phyloP scores from a whole-genome alignment of 257 asterid species.

The Przewalskia tangutica region DNA sequence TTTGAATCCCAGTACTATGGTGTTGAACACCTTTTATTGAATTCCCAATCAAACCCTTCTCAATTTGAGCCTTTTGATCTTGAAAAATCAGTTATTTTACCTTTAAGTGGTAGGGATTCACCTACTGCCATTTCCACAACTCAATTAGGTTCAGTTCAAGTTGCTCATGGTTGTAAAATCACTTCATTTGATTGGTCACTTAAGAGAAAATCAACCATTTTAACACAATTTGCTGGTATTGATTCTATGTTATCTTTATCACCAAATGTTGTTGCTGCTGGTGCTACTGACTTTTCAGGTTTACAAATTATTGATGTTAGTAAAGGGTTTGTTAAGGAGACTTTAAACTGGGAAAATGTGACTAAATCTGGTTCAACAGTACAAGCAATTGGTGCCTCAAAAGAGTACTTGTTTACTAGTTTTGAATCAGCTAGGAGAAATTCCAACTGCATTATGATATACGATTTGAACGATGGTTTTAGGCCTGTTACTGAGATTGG shows the following conservation, averaged over 20 bases:
- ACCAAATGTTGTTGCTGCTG: constrained; percentile 60
- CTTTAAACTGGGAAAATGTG: constrained; percentile 86
- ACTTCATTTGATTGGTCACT: constrained; percentile 92
- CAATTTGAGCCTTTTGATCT: constrained; percentile 82
- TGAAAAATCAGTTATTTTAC: constrained; percentile 46
- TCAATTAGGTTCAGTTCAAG: constrained; percentile 63
- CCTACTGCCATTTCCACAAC: constrained; percentile 71
- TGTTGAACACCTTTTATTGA: constrained; percentile 46
- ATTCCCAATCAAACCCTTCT: constrained; percentile 63
- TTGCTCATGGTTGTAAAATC: constrained; percentile 87
- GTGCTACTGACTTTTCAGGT: constrained; percentile 91
- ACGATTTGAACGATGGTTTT: constrained; percentile 45
- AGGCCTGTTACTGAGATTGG: constrained; percentile 49
- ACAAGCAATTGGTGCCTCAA: constrained; percentile 69
- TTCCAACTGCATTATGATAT: constrained; percentile 78
- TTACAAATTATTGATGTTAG: constrained; percentile 70
- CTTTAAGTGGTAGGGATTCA: constrained; percentile 73
- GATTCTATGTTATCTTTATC: constrained; percentile 75
- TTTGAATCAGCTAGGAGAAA: constrained; percentile 85
- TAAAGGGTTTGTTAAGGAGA: constrained; percentile 48
- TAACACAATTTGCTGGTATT: constrained; percentile 72
- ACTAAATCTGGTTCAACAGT: constrained; percentile 84
- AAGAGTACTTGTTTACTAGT: constrained; percentile 64
- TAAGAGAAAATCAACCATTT: constrained; percentile 60
- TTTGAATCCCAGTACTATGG: constrained; percentile 80